These are phyloP conservation scores for Boehmeria nivea DNA, from an alignment of 306 rosid genomes.

Conservation along the genomic window DNA sequence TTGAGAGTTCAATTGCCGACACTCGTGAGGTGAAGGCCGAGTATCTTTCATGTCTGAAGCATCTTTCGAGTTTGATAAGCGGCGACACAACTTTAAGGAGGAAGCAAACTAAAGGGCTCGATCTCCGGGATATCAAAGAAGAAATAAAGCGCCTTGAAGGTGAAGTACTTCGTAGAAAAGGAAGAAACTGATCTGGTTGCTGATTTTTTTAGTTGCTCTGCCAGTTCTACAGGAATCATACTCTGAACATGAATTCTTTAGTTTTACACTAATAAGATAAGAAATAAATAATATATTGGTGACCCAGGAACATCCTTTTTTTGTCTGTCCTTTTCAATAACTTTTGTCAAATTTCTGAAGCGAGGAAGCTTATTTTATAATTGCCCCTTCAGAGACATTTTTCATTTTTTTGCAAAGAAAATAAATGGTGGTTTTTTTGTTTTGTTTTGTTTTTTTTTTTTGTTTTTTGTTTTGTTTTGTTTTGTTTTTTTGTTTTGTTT, in stretches of 20 bases:
- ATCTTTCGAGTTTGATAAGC: conserved; percentile 41
- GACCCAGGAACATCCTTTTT: too few species aligned
- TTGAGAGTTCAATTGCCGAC: conserved; percentile 37
- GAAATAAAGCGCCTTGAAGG: conserved; percentile 41
- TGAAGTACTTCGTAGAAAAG: conserved; percentile 19
- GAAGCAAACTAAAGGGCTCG: conserved; percentile 17
- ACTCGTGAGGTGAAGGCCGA: conserved; percentile 54
- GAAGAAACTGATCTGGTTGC: conserved; percentile 17
- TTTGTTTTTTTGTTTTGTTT: too few species aligned
- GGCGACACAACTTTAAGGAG: conserved; percentile 13
- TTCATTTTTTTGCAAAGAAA: too few species aligned
- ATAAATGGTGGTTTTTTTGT: too few species aligned
- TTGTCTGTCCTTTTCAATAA: too few species aligned
- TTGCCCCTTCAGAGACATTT: too few species aligned
- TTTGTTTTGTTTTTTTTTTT: too few species aligned
- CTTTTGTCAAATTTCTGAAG: too few species aligned
- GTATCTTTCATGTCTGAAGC: conserved; percentile 66
- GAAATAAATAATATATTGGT: too few species aligned
- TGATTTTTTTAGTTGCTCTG: conserved; percentile 2
- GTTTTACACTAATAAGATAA: not conserved
- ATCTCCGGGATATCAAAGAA: conserved; percentile 30
- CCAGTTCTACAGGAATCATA: not conserved
- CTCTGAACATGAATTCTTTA: too few species aligned
- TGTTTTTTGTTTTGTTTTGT: too few species aligned
- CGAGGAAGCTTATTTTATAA: too few species aligned